These are phyloP conservation scores for Ophiocordyceps australis DNA, from an alignment of 2,329 filamentous ascomycete genomes.

Conservation along the genomic window DNA sequence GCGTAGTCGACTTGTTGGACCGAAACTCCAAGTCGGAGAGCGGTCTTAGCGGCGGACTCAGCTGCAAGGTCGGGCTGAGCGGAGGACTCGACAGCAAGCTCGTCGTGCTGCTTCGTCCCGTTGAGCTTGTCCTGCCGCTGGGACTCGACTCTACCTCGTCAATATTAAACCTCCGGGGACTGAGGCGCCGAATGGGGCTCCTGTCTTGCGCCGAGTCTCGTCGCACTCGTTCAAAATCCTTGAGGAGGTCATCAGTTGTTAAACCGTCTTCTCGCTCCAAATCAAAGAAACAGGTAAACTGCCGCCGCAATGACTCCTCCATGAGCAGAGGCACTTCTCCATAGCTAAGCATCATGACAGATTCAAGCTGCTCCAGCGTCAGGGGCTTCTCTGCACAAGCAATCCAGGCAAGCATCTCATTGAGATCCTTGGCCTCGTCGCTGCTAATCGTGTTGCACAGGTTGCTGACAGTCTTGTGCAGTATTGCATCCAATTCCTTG, in stretches of 20 bases:
- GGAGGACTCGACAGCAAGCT: slow-evolving; percentile 5
- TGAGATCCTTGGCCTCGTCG: slow-evolving; percentile 21
- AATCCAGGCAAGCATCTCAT: slow-evolving; percentile 26
- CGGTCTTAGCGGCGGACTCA: slow-evolving; percentile 2
- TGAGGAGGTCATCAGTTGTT: slow-evolving; percentile 20
- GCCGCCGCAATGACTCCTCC: slow-evolving; percentile 22
- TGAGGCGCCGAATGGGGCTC: slow-evolving; percentile 4
- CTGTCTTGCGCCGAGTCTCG: slow-evolving; percentile 8
- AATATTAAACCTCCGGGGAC: not conserved
- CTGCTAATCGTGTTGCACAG: slow-evolving; percentile 19
- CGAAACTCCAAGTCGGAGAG: slow-evolving; percentile 17
- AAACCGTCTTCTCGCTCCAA: slow-evolving; percentile 23
- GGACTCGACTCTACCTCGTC: too few species aligned
- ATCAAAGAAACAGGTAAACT: slow-evolving; percentile 27
- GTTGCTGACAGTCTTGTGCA: slow-evolving; percentile 20
- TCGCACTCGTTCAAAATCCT: slow-evolving; percentile 15
- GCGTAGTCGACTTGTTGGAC: slow-evolving; percentile 21
- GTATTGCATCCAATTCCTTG: slow-evolving; percentile 22
- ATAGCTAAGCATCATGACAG: slow-evolving; percentile 21
- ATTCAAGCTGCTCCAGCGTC: slow-evolving; percentile 23
- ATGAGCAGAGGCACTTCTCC: slow-evolving; percentile 19
- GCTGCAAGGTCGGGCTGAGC: slow-evolving; percentile 4
- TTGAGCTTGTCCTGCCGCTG: slow-evolving; percentile 2
- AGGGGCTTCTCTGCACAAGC: slow-evolving; percentile 23
- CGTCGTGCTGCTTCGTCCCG: slow-evolving; percentile 2